phyloP scores from a whole-genome alignment of 2,329 filamentous ascomycete species.

The Penicillium polonicum region DNA sequence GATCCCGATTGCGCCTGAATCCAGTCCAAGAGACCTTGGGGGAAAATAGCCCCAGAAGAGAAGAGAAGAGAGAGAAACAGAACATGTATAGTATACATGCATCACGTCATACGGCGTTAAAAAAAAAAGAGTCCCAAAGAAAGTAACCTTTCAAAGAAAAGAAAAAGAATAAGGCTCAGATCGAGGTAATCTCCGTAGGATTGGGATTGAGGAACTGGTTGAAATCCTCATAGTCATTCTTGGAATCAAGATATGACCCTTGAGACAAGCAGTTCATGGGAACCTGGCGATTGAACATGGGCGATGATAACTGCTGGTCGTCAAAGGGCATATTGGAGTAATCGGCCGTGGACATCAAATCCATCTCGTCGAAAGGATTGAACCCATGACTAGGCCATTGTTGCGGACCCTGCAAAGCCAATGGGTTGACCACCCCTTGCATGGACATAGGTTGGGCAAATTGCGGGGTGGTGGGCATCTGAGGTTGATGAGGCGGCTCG shows the following conservation, averaged over 20 bases:
- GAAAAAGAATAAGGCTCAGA: conserved; percentile 18
- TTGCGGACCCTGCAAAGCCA: conserved; percentile 35
- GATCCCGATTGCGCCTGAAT: conserved; percentile 17
- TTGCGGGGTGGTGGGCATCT: conserved; percentile 23
- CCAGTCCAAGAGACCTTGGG: conserved; percentile 9
- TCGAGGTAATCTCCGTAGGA: conserved; percentile 40
- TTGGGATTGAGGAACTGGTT: conserved; percentile 43
- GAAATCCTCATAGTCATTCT: conserved; percentile 41
- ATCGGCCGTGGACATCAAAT: conserved; percentile 32
- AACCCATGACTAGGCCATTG: conserved; percentile 31
- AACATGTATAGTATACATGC: conserved; percentile 37
- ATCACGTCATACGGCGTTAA: conserved; percentile 34
- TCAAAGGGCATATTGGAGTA: conserved; percentile 36
- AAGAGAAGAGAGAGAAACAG: conserved; percentile 13
- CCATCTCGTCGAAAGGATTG: conserved; percentile 35
- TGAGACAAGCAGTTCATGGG: conserved; percentile 37
- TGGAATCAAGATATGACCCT: conserved; percentile 31
- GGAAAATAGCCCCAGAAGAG: conserved; percentile 18
- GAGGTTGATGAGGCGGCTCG: conserved; percentile 19
- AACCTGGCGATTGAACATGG: conserved; percentile 38
- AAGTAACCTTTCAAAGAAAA: not conserved
- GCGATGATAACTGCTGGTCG: conserved; percentile 31
- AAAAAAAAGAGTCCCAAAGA: not conserved
- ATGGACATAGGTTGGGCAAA: conserved; percentile 30
- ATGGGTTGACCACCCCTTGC: conserved; percentile 39